phyloP scores from a whole-genome alignment of 2,329 filamentous ascomycete genomes.

The Clonostachys rosea region DNA sequence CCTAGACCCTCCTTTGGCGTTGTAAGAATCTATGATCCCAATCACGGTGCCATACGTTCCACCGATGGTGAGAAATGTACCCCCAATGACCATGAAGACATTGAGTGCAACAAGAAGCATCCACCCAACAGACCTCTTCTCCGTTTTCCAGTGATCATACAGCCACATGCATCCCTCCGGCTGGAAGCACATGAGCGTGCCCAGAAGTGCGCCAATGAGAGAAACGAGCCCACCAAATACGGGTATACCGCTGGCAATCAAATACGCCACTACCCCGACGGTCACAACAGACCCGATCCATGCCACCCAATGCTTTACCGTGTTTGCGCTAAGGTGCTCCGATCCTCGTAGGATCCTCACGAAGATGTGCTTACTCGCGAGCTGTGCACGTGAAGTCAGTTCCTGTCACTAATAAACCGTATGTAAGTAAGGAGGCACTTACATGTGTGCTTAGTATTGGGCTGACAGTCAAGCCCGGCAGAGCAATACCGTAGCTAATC shows the following conservation, averaged over 20 bases:
- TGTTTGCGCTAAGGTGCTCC: conserved; percentile 18
- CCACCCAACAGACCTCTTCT: conserved; percentile 3
- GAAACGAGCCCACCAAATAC: conserved; percentile 17
- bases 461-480: conserved; percentile 18
- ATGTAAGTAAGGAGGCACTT: conserved; percentile 6
- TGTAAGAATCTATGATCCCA: conserved; percentile 26
- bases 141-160: conserved; percentile 27
- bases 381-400: conserved; percentile 3
- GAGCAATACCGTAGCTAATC: conserved; percentile 32
- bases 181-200: conserved; percentile 16
- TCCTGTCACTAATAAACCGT: too few relatives aligned
- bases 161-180: conserved; percentile 32
- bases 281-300: conserved; percentile 19
- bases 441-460: conserved; percentile 17
- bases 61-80: conserved; percentile 30
- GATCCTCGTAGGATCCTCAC: conserved; percentile 15
- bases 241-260: conserved; percentile 17
- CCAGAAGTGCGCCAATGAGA: conserved; percentile 15
- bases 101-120: conserved; percentile 11
- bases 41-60: conserved; percentile 34
- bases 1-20: conserved; percentile 19
- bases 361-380: conserved; percentile 17
- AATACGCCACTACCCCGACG: conserved; percentile 13
- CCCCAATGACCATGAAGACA: conserved; percentile 25
- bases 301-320: conserved; percentile 17